Base-by-base conservation (phyloP, 768 basidiomycete genomes). In the Suillus bovinus region DNA sequence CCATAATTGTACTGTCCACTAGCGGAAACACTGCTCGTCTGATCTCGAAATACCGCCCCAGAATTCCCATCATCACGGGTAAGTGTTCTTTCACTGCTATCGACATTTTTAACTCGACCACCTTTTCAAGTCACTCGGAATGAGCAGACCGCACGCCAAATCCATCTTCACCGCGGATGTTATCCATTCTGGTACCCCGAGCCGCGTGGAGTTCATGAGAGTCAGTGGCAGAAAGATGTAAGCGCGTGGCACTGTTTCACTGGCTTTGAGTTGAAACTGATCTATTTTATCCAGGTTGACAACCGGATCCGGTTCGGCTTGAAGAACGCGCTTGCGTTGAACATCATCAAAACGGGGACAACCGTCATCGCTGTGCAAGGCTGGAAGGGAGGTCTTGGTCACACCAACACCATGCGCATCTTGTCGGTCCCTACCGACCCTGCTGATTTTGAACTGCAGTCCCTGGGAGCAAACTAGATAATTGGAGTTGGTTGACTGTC, bases 221-320 rank as follows among this genome's bases (percentile, higher is more conserved):
- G 91, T 72, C 94, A 96, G 77, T 99, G 97, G 97, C 97, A 99
- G 81, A 94, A 85, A 46, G 97, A 99, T 77, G 96, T 96, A 73
- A 77, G 91, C 41, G 29, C 27, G 24, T 10, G 17, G 65, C 22
- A 6, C 24, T 7, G 57, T 53, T 3, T 42, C 16, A 41, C 49
- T 7, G 41, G 52, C 29, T 62, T 39, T 59, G 36, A 33, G 47
- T 54, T 9, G 46, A 65, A 36, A 59, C 62, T 67, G 8, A 72
- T 50, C 27, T 34, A 49, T 44, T 47, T 50, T 65, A 22, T 17
- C 24, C 67, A 92, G 90, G 90, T 93, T 63, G 91, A 94, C 78
- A 93, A 93, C 75, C 91, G 92, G 66, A 90, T 91, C 72, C 88
- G 93, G 63, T 96, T 88, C 70, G 94, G 96, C 63, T 83, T 99